These are phyloP conservation scores for Venturia nashicola DNA, from an alignment of 2,329 filamentous ascomycete genomes.

Conservation along the genomic window DNA sequence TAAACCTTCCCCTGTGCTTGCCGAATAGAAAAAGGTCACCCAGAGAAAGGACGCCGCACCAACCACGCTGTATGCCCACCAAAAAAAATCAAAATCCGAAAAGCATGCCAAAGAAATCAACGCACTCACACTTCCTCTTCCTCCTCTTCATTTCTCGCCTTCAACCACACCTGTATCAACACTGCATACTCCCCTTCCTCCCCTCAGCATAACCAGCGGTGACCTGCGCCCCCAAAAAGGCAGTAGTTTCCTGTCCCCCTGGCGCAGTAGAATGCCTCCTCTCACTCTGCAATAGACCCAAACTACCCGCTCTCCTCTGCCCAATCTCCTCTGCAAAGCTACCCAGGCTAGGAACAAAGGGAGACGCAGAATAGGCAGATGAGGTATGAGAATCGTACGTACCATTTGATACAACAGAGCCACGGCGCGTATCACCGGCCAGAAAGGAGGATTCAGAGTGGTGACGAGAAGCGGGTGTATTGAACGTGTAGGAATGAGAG, in stretches of 20 bases:
- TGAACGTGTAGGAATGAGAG: neutral
- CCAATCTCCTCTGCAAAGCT: neutral
- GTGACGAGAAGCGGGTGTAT: neutral
- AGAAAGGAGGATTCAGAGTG: neutral
- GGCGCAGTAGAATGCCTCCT: neutral
- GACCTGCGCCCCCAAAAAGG: neutral
- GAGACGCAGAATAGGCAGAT: neutral
- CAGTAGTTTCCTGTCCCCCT: neutral
- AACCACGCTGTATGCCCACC: neutral
- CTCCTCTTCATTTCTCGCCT: neutral
- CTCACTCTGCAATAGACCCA: neutral
- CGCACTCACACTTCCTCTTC: neutral
- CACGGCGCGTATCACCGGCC: neutral
- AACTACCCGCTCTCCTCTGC: neutral
- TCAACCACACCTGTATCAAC: neutral
- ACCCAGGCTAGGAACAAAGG: neutral
- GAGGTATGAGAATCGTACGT: neutral
- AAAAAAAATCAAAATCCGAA: no score
- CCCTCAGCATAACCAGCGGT: neutral
- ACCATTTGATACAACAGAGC: neutral
- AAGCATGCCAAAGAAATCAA: neutral
- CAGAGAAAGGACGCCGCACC: neutral
- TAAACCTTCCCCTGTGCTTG: neutral
- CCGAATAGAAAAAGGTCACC: neutral
- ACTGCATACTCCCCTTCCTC: slow-evolving; percentile 1